Conservation (phyloP, 345 rosid species). For the Laguncularia racemosa region DNA sequence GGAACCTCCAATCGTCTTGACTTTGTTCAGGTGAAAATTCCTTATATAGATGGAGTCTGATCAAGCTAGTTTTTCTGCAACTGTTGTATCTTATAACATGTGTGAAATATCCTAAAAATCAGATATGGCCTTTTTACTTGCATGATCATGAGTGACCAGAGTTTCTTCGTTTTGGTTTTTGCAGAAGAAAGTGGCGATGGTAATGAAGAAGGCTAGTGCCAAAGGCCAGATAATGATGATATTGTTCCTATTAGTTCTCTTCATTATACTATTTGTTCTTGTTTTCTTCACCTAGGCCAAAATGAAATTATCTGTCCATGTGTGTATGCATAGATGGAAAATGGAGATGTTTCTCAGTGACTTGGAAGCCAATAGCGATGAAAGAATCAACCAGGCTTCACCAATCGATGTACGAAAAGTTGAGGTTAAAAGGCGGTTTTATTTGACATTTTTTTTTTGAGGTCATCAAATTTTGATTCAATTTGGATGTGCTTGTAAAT, state of each 20-base stretch:
- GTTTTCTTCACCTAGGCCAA: conserved; percentile 61
- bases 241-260: conserved; percentile 62
- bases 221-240: conserved; percentile 98
- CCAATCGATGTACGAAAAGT: too few relatives aligned
- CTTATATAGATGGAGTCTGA: background rate
- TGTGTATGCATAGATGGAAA: background rate
- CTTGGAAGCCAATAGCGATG: too few relatives aligned
- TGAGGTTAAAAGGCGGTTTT: too few relatives aligned
- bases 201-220: conserved; percentile 94
- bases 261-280: conserved; percentile 78
- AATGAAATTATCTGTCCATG: background rate
- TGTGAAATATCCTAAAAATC: too few relatives aligned
- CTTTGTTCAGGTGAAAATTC: conserved; percentile 73
- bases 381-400: too few relatives aligned
- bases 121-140: too few relatives aligned
- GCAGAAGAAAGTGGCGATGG: conserved; percentile 97
- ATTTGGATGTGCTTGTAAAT: too few relatives aligned
- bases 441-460: too few relatives aligned
- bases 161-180: conserved; percentile 8
- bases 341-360: too few relatives aligned
- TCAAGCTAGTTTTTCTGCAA: background rate
- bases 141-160: background rate
- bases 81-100: background rate
- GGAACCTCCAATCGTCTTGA: conserved; percentile 86
- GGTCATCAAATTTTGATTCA: too few relatives aligned